These are phyloP conservation scores for Digitaria exilis DNA, from an alignment of 202 grass and related monocot genomes.

Conservation along the genomic window DNA sequence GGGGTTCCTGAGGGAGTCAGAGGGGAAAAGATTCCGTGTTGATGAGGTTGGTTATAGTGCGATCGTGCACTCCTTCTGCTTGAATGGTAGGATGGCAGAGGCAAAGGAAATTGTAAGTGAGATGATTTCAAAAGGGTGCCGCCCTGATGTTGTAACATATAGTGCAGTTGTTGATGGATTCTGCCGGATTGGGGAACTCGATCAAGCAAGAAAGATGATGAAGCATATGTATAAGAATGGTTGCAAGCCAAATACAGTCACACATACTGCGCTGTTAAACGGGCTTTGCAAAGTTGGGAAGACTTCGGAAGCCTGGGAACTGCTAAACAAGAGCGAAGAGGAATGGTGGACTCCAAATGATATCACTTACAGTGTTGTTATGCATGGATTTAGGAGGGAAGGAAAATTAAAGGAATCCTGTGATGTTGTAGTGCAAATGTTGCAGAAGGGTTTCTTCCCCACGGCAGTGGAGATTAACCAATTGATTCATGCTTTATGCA, in stretches of 20 bases:
- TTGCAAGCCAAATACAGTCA: slow-evolving; percentile 90
- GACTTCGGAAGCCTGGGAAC: slow-evolving; percentile 73
- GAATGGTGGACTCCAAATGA: slow-evolving; percentile 92
- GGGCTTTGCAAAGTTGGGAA: slow-evolving; percentile 81
- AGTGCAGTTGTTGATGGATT: slow-evolving; percentile 89
- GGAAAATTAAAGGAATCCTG: slow-evolving; percentile 85
- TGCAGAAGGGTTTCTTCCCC: slow-evolving; percentile 80
- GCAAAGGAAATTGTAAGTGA: slow-evolving; percentile 68
- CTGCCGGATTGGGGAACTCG: slow-evolving; percentile 71
- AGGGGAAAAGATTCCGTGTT: slow-evolving; percentile 70
- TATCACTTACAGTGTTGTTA: slow-evolving; percentile 86
- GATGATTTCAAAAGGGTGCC: slow-evolving; percentile 79
- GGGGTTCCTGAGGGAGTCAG: slow-evolving; percentile 72
- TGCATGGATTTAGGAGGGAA: slow-evolving; percentile 93
- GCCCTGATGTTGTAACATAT: slow-evolving; percentile 92
- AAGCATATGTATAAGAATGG: slow-evolving; percentile 75
- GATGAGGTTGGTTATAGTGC: slow-evolving; percentile 84
- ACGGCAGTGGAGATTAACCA: slow-evolving; percentile 88
- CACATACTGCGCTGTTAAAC: slow-evolving; percentile 81
- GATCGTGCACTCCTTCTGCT: slow-evolving; percentile 75
- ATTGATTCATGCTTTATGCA: slow-evolving; percentile 81
- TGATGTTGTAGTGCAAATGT: slow-evolving; percentile 78
- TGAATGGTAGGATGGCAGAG: slow-evolving; percentile 67
- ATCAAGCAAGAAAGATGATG: slow-evolving; percentile 83
- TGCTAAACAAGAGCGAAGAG: slow-evolving; percentile 79